Percentiles rank a stretch among this genome's conserved stretches.
Conservation (phyloP, 768 basidiomycete genomes). For the Phanerochaete sordida region DNA sequence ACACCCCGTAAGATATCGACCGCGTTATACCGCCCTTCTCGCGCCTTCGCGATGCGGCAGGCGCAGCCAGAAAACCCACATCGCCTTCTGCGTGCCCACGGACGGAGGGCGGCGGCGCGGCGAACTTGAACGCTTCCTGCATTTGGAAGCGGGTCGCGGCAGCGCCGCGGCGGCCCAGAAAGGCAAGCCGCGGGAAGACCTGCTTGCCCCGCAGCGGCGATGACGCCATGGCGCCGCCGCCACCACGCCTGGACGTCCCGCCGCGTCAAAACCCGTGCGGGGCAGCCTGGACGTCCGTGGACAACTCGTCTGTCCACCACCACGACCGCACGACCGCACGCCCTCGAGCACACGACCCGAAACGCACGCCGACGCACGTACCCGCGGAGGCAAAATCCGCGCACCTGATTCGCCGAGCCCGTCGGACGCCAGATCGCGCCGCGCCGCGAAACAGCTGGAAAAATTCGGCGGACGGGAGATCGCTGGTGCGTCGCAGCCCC, state of each 20-base stretch:
- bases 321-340: no score
- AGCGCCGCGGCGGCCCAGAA: not conserved
- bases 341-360: not conserved
- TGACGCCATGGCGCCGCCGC: not conserved
- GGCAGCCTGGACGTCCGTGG: no score
- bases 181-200: not conserved
- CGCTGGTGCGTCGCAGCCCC: not conserved
- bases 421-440: not conserved
- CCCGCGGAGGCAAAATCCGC: not conserved
- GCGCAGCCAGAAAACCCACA: no score
- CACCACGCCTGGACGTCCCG: not conserved
- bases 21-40: no score
- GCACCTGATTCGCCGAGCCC: not conserved
- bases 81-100: no score
- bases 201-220: not conserved
- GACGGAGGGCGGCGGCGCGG: no score
- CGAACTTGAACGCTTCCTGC: not conserved
- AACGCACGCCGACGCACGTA: not conserved
- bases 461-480: not conserved
- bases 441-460: not conserved
- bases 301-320: no score
- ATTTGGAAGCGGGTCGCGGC: not conserved
- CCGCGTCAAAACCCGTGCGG: no score
- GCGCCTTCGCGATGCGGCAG: no score
- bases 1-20: no score